Evolutionary conservation across 2,329 filamentous ascomycete species (phyloP).

Genomic region (Chaetomium sp.): DNA sequence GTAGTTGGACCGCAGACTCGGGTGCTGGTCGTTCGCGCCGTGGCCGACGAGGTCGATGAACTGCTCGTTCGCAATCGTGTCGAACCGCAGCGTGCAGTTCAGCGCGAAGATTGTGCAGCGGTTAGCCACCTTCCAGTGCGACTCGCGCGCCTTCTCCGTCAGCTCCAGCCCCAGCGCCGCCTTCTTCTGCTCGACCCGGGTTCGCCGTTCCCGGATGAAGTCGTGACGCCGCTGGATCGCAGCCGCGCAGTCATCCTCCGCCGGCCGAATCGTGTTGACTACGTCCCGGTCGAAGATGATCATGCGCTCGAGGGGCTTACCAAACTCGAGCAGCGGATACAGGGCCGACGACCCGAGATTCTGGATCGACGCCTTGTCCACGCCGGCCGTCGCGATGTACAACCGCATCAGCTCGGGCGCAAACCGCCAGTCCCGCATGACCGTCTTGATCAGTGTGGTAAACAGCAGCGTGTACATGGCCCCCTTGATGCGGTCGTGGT

Average conservation of each 20-base stretch:
- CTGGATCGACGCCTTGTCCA: conserved; percentile 93
- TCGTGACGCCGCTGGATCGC: conserved; percentile 61
- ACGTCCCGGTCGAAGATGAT: conserved; percentile 69
- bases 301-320: conserved; percentile 79
- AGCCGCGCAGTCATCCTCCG: conserved; percentile 51
- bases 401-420: conserved; percentile 82
- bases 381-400: conserved; percentile 82
- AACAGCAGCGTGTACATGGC: conserved; percentile 86
- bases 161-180: conserved; percentile 72
- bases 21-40: conserved; percentile 86
- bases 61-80: conserved; percentile 72
- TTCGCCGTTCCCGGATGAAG: conserved; percentile 68
- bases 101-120: conserved; percentile 85
- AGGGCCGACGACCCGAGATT: conserved; percentile 74
- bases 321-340: conserved; percentile 86
- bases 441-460: conserved; percentile 79
- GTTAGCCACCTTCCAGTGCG: conserved; percentile 95
- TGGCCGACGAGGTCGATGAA: conserved; percentile 77
- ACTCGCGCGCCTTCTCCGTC: conserved; percentile 65
- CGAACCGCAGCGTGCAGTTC: conserved; percentile 86
- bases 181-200: conserved; percentile 78
- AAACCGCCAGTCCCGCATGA: conserved; percentile 89
- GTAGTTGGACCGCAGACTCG: conserved; percentile 74
- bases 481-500: conserved; percentile 91
- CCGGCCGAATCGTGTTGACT: conserved; percentile 65